Evolutionary conservation across 768 basidiomycete genomes (phyloP), one percentile per base, ranked within the genome.

Genomic region (Austroboletus festivus): DNA sequence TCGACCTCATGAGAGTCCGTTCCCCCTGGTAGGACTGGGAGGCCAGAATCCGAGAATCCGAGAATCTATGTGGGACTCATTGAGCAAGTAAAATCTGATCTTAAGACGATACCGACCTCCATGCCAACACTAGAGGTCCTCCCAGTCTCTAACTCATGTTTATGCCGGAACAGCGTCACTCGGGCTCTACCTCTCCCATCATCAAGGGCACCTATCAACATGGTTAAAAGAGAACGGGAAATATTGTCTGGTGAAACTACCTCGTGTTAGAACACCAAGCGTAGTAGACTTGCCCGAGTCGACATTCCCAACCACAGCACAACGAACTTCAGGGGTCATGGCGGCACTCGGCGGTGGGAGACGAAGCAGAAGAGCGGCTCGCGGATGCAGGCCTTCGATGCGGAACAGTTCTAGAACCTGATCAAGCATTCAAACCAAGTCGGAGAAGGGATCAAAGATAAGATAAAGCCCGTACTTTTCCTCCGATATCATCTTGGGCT

Each of bases 131-230:
- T 92, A 20, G 89, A 93, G 0, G 96, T 99, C 43, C 96, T 74
- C 6, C 95, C 95, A 18, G 88, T 93, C 71, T 98, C 96, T 45
- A 97, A 75, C 68, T 99, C 96, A 61, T 99, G 96, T 65, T 97
- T 96, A 65, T 99, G 96, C 46, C 95, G 77, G 68, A 98, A 98
- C 8, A 99, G 72, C 4, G 85, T 83, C 5, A 97, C 87, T 44
- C 95, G 87, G 1, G 88, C 87, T 42, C 81, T 79, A 1, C 86
- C 88, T 65, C 86, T 73, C 22, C 89, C 89, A 59, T 93, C 90
- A 58, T 93, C 90, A 44, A 91, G 71, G 18, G 78, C 77, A 44
- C 87, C 86, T 89, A 45, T 26, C 4, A 38, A 57, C 20, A 47
- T 49, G 35, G 26, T 34, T 51, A 22, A 55, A 28, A 10, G 38